Base-by-base conservation (phyloP, 345 rosid genomes). In the Psidium guajava region DNA sequence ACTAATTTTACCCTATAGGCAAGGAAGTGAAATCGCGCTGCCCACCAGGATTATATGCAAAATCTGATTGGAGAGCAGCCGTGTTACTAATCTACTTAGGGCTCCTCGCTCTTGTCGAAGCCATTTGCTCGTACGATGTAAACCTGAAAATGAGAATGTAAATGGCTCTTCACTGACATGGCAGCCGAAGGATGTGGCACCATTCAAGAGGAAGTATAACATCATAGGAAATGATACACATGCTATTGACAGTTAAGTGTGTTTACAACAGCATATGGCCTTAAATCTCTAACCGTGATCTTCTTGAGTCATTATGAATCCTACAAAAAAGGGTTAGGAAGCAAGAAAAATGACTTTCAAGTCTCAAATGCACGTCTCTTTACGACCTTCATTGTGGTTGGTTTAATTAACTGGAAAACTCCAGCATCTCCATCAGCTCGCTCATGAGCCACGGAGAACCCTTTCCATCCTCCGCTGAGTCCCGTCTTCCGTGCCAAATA, bases 391-490 rank as follows among this genome's bases (percentile, higher is more conserved):
- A 91, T 90, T 61, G 88, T 64, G 47, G 90, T 91, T 22, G 90
- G 87, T 54, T 85, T 86, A 75, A 91, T 84, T 84, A 95, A 87
- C 82, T 93, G 94, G 83, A 92, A 95, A 56, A 92, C 88, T 25
- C 94, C 21, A 36, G 96, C 94, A 80, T 95, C 98, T 40, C 93
- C 98, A 87, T 94, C 96, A 22, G 82, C 92, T 89, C 94, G 85
- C 42, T 89, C 87, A 86, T 95, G 96, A 88, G 93, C 93, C 51
- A 90, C 90, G 0, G 95, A 91, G 85, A 95, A 93, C n/a, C 91
- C 92, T 89, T 90, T 94, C 96, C 98, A 94, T 51, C 96, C 98
- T 87, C 95, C 96, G 24, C 94, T 93, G 14, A 94, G 90, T 77
- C 95, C 95, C 4, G 88, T 86, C 85, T 91, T 91, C 75, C 88